Conservation (phyloP, 257 asterid species). For the Perilla frutescens region DNA sequence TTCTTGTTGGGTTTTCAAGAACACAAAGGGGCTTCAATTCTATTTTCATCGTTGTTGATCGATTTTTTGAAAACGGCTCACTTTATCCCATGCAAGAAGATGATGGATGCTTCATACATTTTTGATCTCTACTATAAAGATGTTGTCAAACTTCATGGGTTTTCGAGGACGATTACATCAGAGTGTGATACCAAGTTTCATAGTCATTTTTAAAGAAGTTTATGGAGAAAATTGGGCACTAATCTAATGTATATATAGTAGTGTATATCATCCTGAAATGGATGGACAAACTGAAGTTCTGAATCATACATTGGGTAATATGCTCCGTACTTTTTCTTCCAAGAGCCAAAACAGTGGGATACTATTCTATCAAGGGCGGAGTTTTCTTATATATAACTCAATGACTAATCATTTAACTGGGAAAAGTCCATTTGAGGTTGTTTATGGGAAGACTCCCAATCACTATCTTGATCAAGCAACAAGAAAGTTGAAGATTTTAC, state of each 20-base stretch:
- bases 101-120: neutral
- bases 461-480: too few relatives aligned
- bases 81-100: neutral
- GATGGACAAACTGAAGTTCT: neutral
- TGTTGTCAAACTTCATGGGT: neutral
- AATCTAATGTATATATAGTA: neutral
- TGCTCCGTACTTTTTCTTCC: too few relatives aligned
- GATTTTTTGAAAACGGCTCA: neutral
- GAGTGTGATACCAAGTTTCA: neutral
- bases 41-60: neutral
- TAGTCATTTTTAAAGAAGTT: neutral
- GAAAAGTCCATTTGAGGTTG: too few relatives aligned
- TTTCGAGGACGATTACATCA: too few relatives aligned
- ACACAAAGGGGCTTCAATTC: neutral
- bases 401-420: too few relatives aligned
- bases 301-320: too few relatives aligned
- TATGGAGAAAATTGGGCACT: neutral
- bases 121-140: neutral
- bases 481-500: too few relatives aligned
- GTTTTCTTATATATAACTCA: neutral
- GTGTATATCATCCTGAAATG: neutral
- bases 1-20: too few relatives aligned
- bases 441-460: too few relatives aligned
- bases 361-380: neutral
- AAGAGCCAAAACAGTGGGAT: too few relatives aligned